Base-by-base conservation (phyloP, 768 basidiomycete genomes). In the Chalciporus piperatus region DNA sequence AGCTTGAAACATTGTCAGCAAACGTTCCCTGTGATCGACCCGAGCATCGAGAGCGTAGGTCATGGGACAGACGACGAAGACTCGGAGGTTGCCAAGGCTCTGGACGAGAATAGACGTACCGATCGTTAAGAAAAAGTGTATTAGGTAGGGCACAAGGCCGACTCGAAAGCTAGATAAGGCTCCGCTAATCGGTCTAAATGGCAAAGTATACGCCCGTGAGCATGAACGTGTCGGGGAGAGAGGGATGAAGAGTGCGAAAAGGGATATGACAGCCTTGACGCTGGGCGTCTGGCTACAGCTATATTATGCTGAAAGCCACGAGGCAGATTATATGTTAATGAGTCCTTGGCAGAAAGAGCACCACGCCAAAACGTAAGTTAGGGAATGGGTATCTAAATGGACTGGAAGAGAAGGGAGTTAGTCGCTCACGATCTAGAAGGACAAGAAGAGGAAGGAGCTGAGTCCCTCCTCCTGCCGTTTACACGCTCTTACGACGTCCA, bases 91-190 rank as follows among this genome's bases (percentile, higher is more conserved):
- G 47, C 4, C n/a, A n/a, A 17, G 41, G 37, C 2, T 35, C 19
- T 9, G 45, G 53, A 47, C 30, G 28, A 55, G 14, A 43, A 40
- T 4, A 5, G 12, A 58, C 66, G 54, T 58, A 66, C 61, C 51
- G 55, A 59, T 65, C 61, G 62, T 68, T 51, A 62, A 25, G 47
- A 56, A 52, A 37, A 45, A 50, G 43, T 28, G 51, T 55, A 23
- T 39, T n/a, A 7, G 16, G 47, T 48, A 23, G 50, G 12, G 48
- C 33, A 32, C 32, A 32, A 37, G 25, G 30, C n/a, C 48, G 25
- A 35, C 32, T 45, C 35, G 16, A 41, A 22, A 25, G 43, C 35
- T 47, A 30, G 17, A 14, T 43, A 20, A 10, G 30, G 42, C 45
- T 45, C 40, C 45, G 50, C 47, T 20, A 51, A 41, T 53, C 51